Percentiles rank a stretch among this genome's conserved stretches.
Evolutionary conservation across 1,139 yeast genomes (phyloP).

Genomic region (Hyphopichia burtonii): DNA sequence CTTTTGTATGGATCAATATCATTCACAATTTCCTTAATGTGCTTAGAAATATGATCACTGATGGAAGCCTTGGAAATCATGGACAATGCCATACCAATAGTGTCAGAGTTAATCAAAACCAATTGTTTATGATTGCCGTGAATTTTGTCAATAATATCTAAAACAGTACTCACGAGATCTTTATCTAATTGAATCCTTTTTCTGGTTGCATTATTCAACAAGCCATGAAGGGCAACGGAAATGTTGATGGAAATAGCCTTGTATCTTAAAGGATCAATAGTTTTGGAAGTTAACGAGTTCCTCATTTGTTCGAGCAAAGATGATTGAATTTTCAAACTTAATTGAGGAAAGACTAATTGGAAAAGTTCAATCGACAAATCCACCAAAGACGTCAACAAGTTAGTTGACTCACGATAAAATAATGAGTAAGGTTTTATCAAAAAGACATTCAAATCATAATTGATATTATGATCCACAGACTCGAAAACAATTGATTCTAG

Average conservation of each 20-base stretch:
- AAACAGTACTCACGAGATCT: slow-evolving; percentile 47
- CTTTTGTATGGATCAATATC: slow-evolving; percentile 57
- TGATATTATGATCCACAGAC: slow-evolving; percentile 28
- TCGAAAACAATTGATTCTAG: slow-evolving; percentile 27
- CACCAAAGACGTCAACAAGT: slow-evolving; percentile 54
- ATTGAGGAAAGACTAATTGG: slow-evolving; percentile 65
- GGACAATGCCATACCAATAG: slow-evolving; percentile 61
- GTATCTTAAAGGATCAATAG: slow-evolving; percentile 30
- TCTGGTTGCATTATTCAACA: slow-evolving; percentile 36
- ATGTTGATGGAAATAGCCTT: slow-evolving; percentile 62
- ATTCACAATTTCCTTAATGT: slow-evolving; percentile 59
- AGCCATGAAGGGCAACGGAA: slow-evolving; percentile 62
- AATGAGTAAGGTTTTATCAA: slow-evolving; percentile 28
- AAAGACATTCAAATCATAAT: slow-evolving; percentile 34
- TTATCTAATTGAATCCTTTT: slow-evolving; percentile 33
- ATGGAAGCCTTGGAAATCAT: slow-evolving; percentile 34
- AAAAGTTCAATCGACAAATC: slow-evolving; percentile 80
- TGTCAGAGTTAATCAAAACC: slow-evolving; percentile 58
- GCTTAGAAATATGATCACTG: slow-evolving; percentile 50
- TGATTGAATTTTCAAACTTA: slow-evolving; percentile 80
- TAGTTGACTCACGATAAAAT: slow-evolving; percentile 24
- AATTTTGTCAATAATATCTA: slow-evolving; percentile 58
- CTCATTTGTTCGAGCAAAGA: slow-evolving; percentile 81
- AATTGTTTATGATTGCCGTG: slow-evolving; percentile 37
- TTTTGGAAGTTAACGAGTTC: slow-evolving; percentile 39